Evolutionary conservation across 2,329 filamentous ascomycete genomes (phyloP), one percentile per base, ranked within the genome.

Genomic region (Laburnicola sp.): DNA sequence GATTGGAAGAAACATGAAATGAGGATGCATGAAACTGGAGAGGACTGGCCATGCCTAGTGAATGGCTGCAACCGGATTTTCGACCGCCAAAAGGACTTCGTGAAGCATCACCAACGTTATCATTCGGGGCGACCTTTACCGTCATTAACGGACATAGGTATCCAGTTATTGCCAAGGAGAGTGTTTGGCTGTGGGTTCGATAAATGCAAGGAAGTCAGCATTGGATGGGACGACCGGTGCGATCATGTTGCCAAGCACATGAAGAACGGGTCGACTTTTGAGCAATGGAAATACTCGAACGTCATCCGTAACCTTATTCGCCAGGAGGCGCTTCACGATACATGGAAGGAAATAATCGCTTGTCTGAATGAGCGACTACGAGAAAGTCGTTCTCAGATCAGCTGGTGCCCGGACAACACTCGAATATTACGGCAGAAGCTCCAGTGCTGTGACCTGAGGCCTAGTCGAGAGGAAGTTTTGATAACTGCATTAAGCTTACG

Each of bases 351-450:
- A 16, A 16, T 16, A 16, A 16, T 40, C 34, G n/a, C 44, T 47
- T 3, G 43, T 52, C 28, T 16, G 36, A 5, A 16, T 16, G 16
- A 16, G 16, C 16, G 36, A 47, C 43, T 69, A 25, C 55, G 62
- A 44, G 64, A 71, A 35, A 65, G 56, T 36, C 62, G 70, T 11
- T 69, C 68, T 10, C 66, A 71, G 11, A 70, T 73, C 40, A 68
- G 60, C 39, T 73, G 70, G 70, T 66, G 62, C 45, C 69, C 68
- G 0, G 65, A 70, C 44, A 73, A 71, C 48, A 67, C 70, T 3
- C 60, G 70, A 7, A 61, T 66, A 11, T 57, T 73, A 8, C 58
- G 64, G 36, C 70, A 73, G 52, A 73, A 73, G 55, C 62, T 73
- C 3, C 66, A 73, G 48, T 73, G 70, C 51, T 68, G 68, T 42